Percentiles rank a stretch among this genome's conserved stretches.
These are phyloP conservation scores for Aspergillus melleus DNA, from an alignment of 2,329 filamentous ascomycete species.

Conservation along the genomic window DNA sequence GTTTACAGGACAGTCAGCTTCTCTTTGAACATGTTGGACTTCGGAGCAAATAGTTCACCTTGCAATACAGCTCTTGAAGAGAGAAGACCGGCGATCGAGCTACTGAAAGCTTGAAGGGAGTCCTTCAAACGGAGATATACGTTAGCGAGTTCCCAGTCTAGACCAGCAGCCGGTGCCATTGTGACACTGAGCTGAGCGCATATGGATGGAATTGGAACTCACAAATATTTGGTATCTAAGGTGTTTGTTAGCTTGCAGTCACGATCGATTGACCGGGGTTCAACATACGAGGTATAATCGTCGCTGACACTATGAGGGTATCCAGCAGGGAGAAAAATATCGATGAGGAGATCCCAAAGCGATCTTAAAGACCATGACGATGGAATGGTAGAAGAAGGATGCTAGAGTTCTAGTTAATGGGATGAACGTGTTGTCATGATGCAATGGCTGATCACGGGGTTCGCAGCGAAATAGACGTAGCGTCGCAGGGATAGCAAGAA, in stretches of 20 bases:
- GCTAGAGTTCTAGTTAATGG: constrained; percentile 4
- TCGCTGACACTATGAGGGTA: constrained; percentile 82
- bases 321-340: constrained; percentile 83
- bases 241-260: constrained; percentile 11
- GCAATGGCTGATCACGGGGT: too few species aligned
- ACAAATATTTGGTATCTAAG: constrained; percentile 68
- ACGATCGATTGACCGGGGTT: background rate
- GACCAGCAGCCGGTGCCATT: background rate
- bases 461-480: background rate
- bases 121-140: constrained; percentile 28
- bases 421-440: background rate
- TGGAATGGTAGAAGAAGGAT: constrained; percentile 16
- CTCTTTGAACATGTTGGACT: background rate
- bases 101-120: constrained; percentile 44
- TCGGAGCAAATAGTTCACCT: constrained; percentile 44
- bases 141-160: background rate
- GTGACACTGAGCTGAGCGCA: background rate
- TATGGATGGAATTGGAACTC: constrained; percentile 27
- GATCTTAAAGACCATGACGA: constrained; percentile 26
- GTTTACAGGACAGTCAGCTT: background rate
- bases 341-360: constrained; percentile 50
- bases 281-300: constrained; percentile 72
- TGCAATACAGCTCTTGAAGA: constrained; percentile 81
- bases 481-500: background rate
- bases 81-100: constrained; percentile 56